A percentile compares a stretch with the other conserved stretches of the same genome.
Evolutionary conservation across 129 eudicot species (phyloP).

Genomic region (Escallonia rubra): DNA sequence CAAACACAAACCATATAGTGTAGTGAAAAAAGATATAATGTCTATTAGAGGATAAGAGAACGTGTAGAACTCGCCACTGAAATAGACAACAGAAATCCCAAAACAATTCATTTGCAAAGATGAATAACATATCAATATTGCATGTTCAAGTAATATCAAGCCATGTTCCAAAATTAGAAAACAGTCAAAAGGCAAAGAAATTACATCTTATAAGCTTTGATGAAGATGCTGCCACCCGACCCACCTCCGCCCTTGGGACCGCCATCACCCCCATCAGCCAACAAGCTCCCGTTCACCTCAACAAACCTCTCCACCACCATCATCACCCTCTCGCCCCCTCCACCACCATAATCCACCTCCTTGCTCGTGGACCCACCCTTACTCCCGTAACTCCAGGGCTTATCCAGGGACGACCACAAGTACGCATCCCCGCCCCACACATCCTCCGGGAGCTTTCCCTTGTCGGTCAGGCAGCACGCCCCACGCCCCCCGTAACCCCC

Average conservation of each 20-base stretch:
- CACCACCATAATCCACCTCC: slow-evolving; percentile 90
- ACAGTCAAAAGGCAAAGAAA: slow-evolving; percentile 15
- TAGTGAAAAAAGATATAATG: too few relatives aligned
- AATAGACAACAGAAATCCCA: too few relatives aligned
- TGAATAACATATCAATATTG: too few relatives aligned
- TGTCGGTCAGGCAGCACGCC: slow-evolving; percentile 70
- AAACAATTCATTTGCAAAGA: too few relatives aligned
- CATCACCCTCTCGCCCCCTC: slow-evolving; percentile 85
- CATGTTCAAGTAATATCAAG: too few relatives aligned
- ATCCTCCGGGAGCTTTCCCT: slow-evolving; percentile 71
- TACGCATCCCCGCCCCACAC: slow-evolving; percentile 99
- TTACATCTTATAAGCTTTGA: slow-evolving; percentile 81
- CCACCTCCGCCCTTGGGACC: slow-evolving; percentile 89
- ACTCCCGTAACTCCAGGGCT: slow-evolving; percentile 90
- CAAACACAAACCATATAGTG: too few relatives aligned
- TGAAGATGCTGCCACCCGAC: slow-evolving; percentile 92
- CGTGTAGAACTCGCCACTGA: too few relatives aligned
- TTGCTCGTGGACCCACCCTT: slow-evolving; percentile 84
- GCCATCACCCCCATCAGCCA: slow-evolving; percentile 96
- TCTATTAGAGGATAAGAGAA: too few relatives aligned
- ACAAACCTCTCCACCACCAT: slow-evolving; percentile 23
- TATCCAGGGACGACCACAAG: slow-evolving; percentile 59
- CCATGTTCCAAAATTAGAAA: background rate
- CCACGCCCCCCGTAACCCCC: slow-evolving; percentile 98
- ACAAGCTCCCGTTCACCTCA: slow-evolving; percentile 67